Evolutionary conservation across 108 stramenopile species (phyloP).

Genomic region (Stephanodiscus triporus): DNA sequence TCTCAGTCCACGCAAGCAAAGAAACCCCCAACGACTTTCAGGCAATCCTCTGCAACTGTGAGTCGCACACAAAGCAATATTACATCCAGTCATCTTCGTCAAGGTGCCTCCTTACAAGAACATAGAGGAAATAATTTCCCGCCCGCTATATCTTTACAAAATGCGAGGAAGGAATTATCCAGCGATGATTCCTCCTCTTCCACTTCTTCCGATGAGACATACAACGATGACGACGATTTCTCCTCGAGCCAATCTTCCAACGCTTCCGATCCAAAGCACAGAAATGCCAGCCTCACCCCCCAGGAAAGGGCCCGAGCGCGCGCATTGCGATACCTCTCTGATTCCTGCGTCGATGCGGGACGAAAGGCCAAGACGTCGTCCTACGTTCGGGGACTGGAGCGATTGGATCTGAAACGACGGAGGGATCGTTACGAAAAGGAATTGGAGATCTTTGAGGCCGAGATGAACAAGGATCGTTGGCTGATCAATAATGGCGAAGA

Average conservation of each 20-base stretch:
- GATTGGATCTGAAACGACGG: constrained; percentile 44
- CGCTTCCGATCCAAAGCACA: background rate
- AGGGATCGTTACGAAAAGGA: constrained; percentile 47
- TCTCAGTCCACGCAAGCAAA: too few species aligned
- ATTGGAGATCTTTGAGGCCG: constrained; percentile 42
- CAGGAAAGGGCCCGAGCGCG: constrained; percentile 39
- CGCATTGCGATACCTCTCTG: constrained; percentile 42
- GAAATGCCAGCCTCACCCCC: constrained; percentile 11
- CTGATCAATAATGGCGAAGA: constrained; percentile 9
- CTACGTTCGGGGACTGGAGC: constrained; percentile 44
- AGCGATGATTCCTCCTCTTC: constrained; percentile 18
- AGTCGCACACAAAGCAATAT: constrained; percentile 1
- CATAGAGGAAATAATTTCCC: background rate
- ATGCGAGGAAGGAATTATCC: background rate
- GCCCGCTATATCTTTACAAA: background rate
- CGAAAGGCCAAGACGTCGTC: constrained; percentile 44
- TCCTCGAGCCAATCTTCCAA: constrained; percentile 6
- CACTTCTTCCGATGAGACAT: constrained; percentile 22
- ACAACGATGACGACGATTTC: constrained; percentile 13
- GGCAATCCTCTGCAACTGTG: constrained; percentile 4
- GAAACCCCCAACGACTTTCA: background rate
- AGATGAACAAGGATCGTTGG: constrained; percentile 50
- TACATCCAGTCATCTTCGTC: background rate
- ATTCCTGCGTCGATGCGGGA: constrained; percentile 50
- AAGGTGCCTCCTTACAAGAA: background rate